Evolutionary conservation across 2,329 filamentous ascomycete genomes (phyloP), one percentile per base, ranked within the genome.

Genomic region (Leptographium wingfieldii): DNA sequence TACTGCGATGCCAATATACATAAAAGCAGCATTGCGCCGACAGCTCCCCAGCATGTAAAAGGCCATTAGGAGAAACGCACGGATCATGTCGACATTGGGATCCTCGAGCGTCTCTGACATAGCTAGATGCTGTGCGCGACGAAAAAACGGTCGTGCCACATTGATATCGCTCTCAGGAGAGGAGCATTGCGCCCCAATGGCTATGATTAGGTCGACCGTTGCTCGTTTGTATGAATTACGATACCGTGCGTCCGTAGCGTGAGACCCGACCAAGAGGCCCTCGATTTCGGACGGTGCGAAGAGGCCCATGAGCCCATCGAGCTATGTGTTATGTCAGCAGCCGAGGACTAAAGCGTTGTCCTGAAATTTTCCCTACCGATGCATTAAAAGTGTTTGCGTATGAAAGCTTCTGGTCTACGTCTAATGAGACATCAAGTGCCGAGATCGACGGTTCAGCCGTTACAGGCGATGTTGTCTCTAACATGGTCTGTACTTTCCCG

Each of bases 21-120:
- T 83, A 57, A 82, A 85, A 0, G 81, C 82, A 0, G 81, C 74
- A 60, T 83, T 84, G 19, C 81, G 73, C 43, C 79, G 78, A 61
- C 81, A 84, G 10, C 77, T 77, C 0, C 80, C 80, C 9, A 82
- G 72, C 76, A 83, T 81, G 64, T 83, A 84, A 62, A 82, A 82
- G 0, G 80, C 74, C 77, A 84, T 79, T 16, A 83, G 70, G 0
- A 82, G 67, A 62, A 82, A 83, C 0, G 73, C 70, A 11, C 77
- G 71, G 3, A 81, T 74, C 67, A 82, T 71, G 57, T 80, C 74
- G 19, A 82, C 68, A 38, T 76, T 81, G 0, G 80, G 80, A 60
- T 81, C 76, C 62, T 78, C 76, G 0, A 83, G 69, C 70, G 80
- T 79, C 10, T 74, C 75, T 12, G 59, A 61, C 14, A 38, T 55